A percentile compares a stretch with the other conserved stretches of the same genome.
Conservation (phyloP, 495 filamentous ascomycete genomes). For the Tuber umbilicatum region DNA sequence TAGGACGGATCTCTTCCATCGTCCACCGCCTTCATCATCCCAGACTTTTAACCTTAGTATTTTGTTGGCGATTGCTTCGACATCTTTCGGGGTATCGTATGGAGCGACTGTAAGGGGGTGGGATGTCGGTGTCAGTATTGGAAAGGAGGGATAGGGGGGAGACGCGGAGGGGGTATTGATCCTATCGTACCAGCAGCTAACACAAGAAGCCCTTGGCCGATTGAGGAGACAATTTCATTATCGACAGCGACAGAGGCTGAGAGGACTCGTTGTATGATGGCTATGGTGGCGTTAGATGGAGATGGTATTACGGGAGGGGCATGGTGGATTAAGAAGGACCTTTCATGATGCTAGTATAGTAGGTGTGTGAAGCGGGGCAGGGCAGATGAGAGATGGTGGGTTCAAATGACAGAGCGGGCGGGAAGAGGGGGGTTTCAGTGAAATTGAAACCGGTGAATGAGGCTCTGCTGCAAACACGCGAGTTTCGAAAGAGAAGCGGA, state of each 20-base stretch:
- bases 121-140: not conserved
- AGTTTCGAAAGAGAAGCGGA: not conserved
- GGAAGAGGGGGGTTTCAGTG: not conserved
- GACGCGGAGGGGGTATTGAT: not conserved
- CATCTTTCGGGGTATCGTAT: slow-evolving; percentile 83
- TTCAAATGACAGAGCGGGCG: not conserved
- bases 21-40: slow-evolving; percentile 64
- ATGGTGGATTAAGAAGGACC: slow-evolving; percentile 37
- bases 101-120: slow-evolving; percentile 55
- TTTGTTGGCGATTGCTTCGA: slow-evolving; percentile 72
- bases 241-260: slow-evolving; percentile 99
- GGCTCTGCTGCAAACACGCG: not conserved
- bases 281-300: slow-evolving; percentile 47
- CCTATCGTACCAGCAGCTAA: slow-evolving; percentile 58
- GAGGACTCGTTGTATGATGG: slow-evolving; percentile 87
- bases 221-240: slow-evolving; percentile 75
- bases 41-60: slow-evolving; percentile 84
- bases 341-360: slow-evolving; percentile 46
- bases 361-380: not conserved
- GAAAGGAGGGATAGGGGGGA: not conserved
- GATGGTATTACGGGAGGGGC: not conserved
- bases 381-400: not conserved
- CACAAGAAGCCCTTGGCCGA: slow-evolving; percentile 82
- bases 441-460: not conserved
- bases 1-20: slow-evolving; percentile 66